Evolutionary conservation across 352 stramenopile genomes (phyloP), one percentile per base, ranked within the genome.

Genomic region (Globisporangium polare): DNA sequence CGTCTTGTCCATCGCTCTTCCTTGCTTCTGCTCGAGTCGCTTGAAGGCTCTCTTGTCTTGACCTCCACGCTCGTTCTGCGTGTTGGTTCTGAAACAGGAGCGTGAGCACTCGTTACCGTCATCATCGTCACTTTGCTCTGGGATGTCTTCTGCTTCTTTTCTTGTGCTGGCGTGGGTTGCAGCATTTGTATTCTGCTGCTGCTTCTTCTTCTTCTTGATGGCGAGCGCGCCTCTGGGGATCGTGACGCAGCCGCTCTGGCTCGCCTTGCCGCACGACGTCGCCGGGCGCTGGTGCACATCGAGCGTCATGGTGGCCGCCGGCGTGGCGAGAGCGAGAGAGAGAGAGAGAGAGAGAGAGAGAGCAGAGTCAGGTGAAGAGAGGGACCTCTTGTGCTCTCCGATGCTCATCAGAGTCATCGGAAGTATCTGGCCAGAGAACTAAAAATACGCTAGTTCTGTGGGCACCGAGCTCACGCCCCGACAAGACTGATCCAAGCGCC

Each of bases 231-330:
- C 43, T 53, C 7, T 8, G 13, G 10, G 18, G 10, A n/a, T 24
- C 18, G 41, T 26, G 42, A 13, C 13, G 20, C 33, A 4, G 12
- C 12, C 33, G 9, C 33, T 39, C 8, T 47, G 53, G 20, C 46
- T 49, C 8, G 24, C 35, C 0, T 47, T 56, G 37, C 57, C 57
- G 33, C 46, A 63, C 3, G 57, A 63, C n/a, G 57, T 63, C 45
- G 57, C 45, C 5, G 57, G 57, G 47, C 57, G 57, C 22, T 22
- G 22, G 1, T 43, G 57, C 13, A 78, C 80, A 35, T 63, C 72
- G 29, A 77, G 68, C 26, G 77, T 68, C 29, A 83, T 78, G 33
- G 33, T 15, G 46, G 24, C 24, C 12, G 13, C 17, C 45, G 18
- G 4, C 8, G 29, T 33, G 29, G 29, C 29, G 29, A 33, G 27